A percentile compares a stretch with the other conserved stretches of the same genome.
Conservation (phyloP, 140 eudicot species). For the Senecio squalidus region DNA sequence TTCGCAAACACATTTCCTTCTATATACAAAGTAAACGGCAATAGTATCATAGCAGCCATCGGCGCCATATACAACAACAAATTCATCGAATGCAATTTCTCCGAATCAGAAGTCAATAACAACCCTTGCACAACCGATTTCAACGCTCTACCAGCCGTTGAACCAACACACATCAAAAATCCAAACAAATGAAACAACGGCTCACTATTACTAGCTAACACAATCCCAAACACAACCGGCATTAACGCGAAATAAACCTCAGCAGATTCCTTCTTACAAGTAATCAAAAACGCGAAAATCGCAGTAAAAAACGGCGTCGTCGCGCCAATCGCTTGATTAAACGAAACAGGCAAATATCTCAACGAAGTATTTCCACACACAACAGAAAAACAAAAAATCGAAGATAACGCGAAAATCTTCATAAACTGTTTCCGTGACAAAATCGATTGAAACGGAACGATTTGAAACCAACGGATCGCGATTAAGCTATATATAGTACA, state of each 20-base stretch:
- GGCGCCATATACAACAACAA: slow-evolving; percentile 91
- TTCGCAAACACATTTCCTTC: slow-evolving; percentile 71
- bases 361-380: slow-evolving; percentile 87
- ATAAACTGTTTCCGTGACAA: slow-evolving; percentile 58
- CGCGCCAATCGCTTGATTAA: slow-evolving; percentile 89
- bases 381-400: slow-evolving; percentile 77
- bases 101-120: slow-evolving; percentile 62
- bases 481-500: slow-evolving; percentile 53
- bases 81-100: slow-evolving; percentile 88
- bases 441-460: slow-evolving; percentile 69
- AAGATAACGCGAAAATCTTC: slow-evolving; percentile 59
- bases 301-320: slow-evolving; percentile 95
- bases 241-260: slow-evolving; percentile 65
- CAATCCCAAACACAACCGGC: slow-evolving; percentile 87
- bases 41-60: slow-evolving; percentile 73
- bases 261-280: slow-evolving; percentile 66
- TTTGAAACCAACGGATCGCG: slow-evolving; percentile 55
- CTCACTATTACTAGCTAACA: slow-evolving; percentile 86
- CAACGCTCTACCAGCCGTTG: slow-evolving; percentile 85
- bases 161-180: slow-evolving; percentile 67
- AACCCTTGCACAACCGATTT: slow-evolving; percentile 91
- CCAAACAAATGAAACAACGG: slow-evolving; percentile 83
- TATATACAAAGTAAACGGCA: slow-evolving; percentile 65
- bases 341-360: slow-evolving; percentile 82
- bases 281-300: slow-evolving; percentile 71